Evolutionary conservation across 2,329 filamentous ascomycete species (phyloP), one percentile per base, ranked within the genome.

Genomic region (Phoma sp.): DNA sequence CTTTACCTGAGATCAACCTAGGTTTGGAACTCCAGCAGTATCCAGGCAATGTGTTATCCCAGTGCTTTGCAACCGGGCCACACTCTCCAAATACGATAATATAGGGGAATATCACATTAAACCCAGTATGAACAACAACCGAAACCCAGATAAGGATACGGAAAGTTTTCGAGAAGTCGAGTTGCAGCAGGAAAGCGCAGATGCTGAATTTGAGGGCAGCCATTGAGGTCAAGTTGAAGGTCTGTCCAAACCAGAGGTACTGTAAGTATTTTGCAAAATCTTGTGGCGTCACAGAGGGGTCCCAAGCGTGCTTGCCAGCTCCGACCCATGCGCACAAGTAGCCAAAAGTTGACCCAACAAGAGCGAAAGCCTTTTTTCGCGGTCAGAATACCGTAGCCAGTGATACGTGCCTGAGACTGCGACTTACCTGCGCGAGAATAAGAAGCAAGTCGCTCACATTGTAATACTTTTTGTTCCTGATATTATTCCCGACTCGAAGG

Each of bases 201-300:
- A 58, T 55, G 31, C 51, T 55, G 21, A 53, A 49, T 9, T 58
- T 58, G 13, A 58, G 43, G 6, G 44, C 38, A 2, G 56, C 51
- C 51, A 58, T 58, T 1, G 46, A 22, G 19, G 53, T 55, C 24
- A 55, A 25, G 24, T 52, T 58, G 43, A 58, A 52, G n/a, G 48
- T 43, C 19, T 58, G 51, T 12, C 24, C 47, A 21, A 54, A 52
- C 56, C 56, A 58, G 9, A 58, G 45, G 27, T 52, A 37, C 36
- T 31, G 36, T 21, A 44, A 3, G 10, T 51, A 55, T 8, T 21
- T 35, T n/a, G 19, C 31, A 19, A 29, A 17, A 15, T 39, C 43
- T 9, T 17, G 19, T 29, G 13, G 38, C 6, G 50, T 44, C 19
- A 55, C 33, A 21, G n/a, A n/a, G 9, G 55, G 55, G 19, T 58